Conservation (phyloP, 257 asterid genomes). For the Dorcoceras hygrometricum region DNA sequence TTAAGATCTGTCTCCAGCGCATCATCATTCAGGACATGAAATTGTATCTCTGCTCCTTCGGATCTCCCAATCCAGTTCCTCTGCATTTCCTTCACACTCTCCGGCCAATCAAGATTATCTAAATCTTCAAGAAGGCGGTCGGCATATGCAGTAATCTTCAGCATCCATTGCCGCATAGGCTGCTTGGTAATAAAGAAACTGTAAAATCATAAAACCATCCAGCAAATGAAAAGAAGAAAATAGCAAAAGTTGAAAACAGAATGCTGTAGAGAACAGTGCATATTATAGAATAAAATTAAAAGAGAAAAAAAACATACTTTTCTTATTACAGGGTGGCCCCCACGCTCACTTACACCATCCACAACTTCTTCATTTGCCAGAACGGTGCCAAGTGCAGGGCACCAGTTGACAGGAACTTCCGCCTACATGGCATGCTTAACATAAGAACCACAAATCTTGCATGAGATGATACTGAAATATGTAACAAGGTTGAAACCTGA, state of each 20-base stretch:
- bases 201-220: slow-evolving; percentile 92
- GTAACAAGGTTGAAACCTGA: slow-evolving; percentile 50
- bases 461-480: slow-evolving; percentile 12
- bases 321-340: slow-evolving; percentile 96
- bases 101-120: slow-evolving; percentile 98
- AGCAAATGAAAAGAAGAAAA: slow-evolving; percentile 45
- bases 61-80: slow-evolving; percentile 99
- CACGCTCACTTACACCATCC: slow-evolving; percentile 98
- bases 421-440: slow-evolving; percentile 49
- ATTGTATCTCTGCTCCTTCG: slow-evolving; percentile 91
- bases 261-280: slow-evolving; percentile 6
- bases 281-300: slow-evolving; percentile 4
- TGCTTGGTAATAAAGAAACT: slow-evolving; percentile 98
- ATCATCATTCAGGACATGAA: slow-evolving; percentile 42
- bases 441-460: slow-evolving; percentile 16
- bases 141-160: slow-evolving; percentile 97
- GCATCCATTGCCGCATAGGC: slow-evolving; percentile 99
- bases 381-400: slow-evolving; percentile 99
- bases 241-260: slow-evolving; percentile 14
- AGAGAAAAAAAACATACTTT: slow-evolving; percentile 47
- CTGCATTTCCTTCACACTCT: slow-evolving; percentile 97
- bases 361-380: slow-evolving; percentile 96
- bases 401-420: slow-evolving; percentile 99
- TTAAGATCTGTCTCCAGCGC: slow-evolving; percentile 46
- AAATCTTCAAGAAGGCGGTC: slow-evolving; percentile 96